Conservation (phyloP, 345 rosid species). For the Noccaea bulbosa region DNA sequence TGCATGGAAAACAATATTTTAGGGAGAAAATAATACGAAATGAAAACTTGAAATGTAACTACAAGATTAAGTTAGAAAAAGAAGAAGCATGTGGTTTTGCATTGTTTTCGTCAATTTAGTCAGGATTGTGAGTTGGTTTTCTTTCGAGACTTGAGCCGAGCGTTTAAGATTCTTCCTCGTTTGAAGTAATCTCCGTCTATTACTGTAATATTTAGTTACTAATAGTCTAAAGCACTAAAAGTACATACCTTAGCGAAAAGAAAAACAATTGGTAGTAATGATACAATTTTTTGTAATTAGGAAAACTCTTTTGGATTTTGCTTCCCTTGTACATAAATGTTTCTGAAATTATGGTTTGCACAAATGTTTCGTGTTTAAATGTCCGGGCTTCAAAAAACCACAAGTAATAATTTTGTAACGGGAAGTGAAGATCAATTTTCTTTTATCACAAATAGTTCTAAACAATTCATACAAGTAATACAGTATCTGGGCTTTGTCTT, state of each 20-base stretch:
- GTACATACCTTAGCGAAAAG: constrained; percentile 1
- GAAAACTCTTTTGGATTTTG: too few species aligned
- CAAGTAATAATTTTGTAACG: too few species aligned
- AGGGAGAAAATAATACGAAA: not conserved
- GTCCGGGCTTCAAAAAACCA: too few species aligned
- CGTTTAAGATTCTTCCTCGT: constrained; percentile 47
- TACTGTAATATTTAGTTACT: constrained; percentile 2
- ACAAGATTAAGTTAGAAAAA: not conserved
- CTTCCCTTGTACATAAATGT: too few species aligned
- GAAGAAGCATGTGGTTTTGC: constrained; percentile 68
- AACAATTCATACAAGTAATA: too few species aligned
- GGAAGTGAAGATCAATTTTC: too few species aligned
- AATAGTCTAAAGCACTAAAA: not conserved
- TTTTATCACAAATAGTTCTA: too few species aligned
- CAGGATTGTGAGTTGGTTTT: constrained; percentile 51
- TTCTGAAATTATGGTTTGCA: too few species aligned
- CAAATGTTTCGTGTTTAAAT: too few species aligned
- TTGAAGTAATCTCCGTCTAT: constrained; percentile 26
- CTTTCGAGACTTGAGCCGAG: constrained; percentile 55
- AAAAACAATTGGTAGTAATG: not conserved
- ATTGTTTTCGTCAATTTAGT: constrained; percentile 71
- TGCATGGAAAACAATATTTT: not conserved
- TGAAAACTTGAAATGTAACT: constrained; percentile 5
- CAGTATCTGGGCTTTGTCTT: too few species aligned
- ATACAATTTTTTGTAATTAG: not conserved